Evolutionary conservation across 768 basidiomycete species (phyloP), one percentile per base, ranked within the genome.

Genomic region (Russula vinacea): DNA sequence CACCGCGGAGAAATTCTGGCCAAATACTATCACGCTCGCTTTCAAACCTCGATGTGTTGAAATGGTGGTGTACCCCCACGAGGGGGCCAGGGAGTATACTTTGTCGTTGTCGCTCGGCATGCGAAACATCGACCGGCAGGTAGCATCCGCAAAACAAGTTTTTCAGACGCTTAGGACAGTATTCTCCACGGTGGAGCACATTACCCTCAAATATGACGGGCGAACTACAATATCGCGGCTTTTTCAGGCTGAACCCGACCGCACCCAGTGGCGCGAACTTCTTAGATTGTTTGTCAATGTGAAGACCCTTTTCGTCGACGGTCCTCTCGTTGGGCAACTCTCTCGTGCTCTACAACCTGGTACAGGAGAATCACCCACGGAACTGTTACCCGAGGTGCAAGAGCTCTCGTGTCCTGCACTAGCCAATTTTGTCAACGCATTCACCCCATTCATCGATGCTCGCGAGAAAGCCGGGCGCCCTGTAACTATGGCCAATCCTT

Each of bases 1-100:
- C 9, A 13, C 24, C 19, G 10, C 16, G 11, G 22, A 37, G 35
- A 19, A 26, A 5, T 4, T 26, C 35, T 16, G 14, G 13, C 24
- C 37, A 2, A 16, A 24, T 9, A 1, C 0, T 24, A n/a, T 9
- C 35, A 16, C 2, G 0, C 33, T 58, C 5, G 13, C 8, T 1
- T 58, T 50, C 35, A 0, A 4, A 2, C 1, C 9, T 1, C 3
- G 26, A 2, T 3, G 5, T 10, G 5, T 37, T 6, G 1, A 0
- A 1, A 4, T 58, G 16, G 0, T 2, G 2, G n/a, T n/a, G 9
- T 10, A 32, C 9, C 42, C 9, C 24, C 24, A 19, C 13, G 29
- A 11, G 3, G 9, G 2, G 16, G 19, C 29, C 3, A 1, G 19
- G 17, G 5, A n/a, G 5, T 13, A 16, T 40, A 5, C 39, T 5